A percentile compares a stretch with the other conserved stretches of the same genome.
Conservation (phyloP, 2,329 filamentous ascomycete genomes). For the Fusarium vanettenii region DNA sequence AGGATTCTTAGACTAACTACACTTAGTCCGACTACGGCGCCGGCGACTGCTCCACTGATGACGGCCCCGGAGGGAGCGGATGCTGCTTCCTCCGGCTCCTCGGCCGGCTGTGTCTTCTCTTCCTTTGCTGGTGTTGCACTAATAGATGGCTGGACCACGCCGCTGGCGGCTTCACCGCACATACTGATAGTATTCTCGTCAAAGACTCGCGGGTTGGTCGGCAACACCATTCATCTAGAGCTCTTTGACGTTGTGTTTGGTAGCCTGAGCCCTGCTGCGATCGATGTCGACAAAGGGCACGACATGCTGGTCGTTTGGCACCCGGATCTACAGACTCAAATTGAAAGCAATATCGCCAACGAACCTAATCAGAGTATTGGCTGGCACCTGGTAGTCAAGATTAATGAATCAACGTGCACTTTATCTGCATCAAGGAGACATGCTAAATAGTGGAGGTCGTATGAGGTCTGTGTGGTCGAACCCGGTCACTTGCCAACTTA, state of each 20-base stretch:
- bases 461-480: constrained; percentile 14
- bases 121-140: not conserved
- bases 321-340: constrained; percentile 35
- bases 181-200: constrained; percentile 7
- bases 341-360: constrained; percentile 46
- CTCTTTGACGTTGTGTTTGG: constrained; percentile 28
- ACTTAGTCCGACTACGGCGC: not conserved
- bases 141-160: constrained; percentile 21
- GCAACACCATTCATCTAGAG: constrained; percentile 40
- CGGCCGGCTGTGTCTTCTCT: not conserved
- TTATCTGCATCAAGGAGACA: constrained; percentile 21
- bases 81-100: not conserved
- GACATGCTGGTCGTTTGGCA: not conserved
- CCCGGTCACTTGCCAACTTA: constrained; percentile 23
- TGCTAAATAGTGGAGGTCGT: constrained; percentile 33
- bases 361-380: constrained; percentile 27
- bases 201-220: constrained; percentile 30
- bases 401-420: not conserved
- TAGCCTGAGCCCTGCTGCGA: constrained; percentile 39
- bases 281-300: not conserved
- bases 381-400: rapidly evolving
- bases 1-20: constrained; percentile 6
- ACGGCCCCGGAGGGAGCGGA: constrained; percentile 4
- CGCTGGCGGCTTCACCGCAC: constrained; percentile 17
- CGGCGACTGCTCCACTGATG: constrained; percentile 18